A percentile compares a stretch with the other conserved stretches of the same genome.
phyloP scores from a whole-genome alignment of 164 flowering plant genomes.

The Piper longum region DNA sequence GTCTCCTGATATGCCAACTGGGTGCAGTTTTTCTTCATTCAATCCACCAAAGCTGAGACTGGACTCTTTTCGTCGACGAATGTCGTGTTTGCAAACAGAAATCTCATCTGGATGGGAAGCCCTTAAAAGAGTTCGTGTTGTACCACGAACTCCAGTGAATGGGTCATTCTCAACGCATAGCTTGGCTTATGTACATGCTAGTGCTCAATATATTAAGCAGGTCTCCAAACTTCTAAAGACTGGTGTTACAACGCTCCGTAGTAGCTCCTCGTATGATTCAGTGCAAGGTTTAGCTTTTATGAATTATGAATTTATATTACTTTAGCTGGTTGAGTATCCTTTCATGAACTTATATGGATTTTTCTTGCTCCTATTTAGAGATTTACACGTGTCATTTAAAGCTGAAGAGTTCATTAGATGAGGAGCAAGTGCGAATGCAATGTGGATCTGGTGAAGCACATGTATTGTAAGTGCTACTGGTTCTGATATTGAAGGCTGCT shows the following conservation, averaged over 20 bases:
- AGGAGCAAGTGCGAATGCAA: constrained; percentile 63
- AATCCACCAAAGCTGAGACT: constrained; percentile 36
- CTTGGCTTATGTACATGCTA: constrained; percentile 67
- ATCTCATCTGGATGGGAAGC: constrained; percentile 64
- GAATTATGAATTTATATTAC: no score
- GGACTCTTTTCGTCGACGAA: constrained; percentile 26
- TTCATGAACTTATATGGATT: background rate
- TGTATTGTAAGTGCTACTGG: constrained; percentile 52
- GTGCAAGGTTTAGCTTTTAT: constrained; percentile 45
- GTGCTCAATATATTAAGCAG: constrained; percentile 73
- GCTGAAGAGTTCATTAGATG: constrained; percentile 70
- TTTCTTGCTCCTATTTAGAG: constrained; percentile 30
- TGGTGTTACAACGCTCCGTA: constrained; percentile 66
- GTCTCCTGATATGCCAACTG: constrained; percentile 61
- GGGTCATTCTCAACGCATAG: constrained; percentile 64
- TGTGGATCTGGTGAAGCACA: constrained; percentile 90
- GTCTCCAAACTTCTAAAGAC: constrained; percentile 71
- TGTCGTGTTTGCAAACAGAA: constrained; percentile 36
- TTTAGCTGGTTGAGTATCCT: background rate
- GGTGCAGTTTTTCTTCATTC: constrained; percentile 61
- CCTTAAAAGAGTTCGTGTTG: constrained; percentile 35
- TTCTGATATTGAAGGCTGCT: background rate
- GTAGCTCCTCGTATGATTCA: constrained; percentile 55
- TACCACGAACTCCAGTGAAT: constrained; percentile 37
- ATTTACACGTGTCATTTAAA: constrained; percentile 56